Percentiles rank a stretch among this genome's conserved stretches.
These are phyloP conservation scores for Plasmodium blacklocki DNA, from an alignment of 169 alveolate species.

Conservation along the genomic window DNA sequence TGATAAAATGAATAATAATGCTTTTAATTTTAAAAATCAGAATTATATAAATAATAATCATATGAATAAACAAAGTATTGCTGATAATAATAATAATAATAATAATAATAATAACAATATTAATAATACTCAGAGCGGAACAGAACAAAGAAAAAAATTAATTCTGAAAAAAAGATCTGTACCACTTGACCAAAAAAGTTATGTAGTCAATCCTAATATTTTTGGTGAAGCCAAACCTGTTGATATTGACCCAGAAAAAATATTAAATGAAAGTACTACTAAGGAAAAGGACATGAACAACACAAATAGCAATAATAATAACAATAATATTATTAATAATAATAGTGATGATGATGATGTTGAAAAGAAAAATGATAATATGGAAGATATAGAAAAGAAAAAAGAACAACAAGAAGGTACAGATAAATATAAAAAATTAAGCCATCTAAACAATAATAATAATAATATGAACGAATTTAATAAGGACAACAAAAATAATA, in stretches of 20 bases:
- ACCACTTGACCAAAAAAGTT: constrained; percentile 51
- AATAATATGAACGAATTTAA: constrained; percentile 13
- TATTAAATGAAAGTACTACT: constrained; percentile 30
- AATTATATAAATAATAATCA: constrained; percentile 20
- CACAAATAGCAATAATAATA: background rate
- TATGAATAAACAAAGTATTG: background rate
- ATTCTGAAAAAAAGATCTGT: constrained; percentile 67
- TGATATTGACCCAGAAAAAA: constrained; percentile 64
- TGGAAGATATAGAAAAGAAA: constrained; percentile 20
- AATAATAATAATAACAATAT: constrained; percentile 1
- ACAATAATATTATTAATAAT: too few species aligned
- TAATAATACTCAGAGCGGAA: constrained; percentile 3
- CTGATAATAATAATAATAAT: constrained; percentile 12
- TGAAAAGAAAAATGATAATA: constrained; percentile 5
- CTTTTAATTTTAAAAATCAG: constrained; percentile 48
- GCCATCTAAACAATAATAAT: constrained; percentile 2
- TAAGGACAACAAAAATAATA: background rate
- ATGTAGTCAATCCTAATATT: constrained; percentile 49
- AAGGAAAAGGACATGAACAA: constrained; percentile 30
- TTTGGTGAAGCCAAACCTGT: constrained; percentile 79
- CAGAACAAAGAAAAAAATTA: constrained; percentile 66
- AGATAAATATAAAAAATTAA: background rate
- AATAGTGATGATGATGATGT: constrained; percentile 5
- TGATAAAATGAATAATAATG: constrained; percentile 35
- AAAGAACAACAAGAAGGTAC: constrained; percentile 1